phyloP scores from a whole-genome alignment of 23 red algal species.

The Chondrus crispus region DNA sequence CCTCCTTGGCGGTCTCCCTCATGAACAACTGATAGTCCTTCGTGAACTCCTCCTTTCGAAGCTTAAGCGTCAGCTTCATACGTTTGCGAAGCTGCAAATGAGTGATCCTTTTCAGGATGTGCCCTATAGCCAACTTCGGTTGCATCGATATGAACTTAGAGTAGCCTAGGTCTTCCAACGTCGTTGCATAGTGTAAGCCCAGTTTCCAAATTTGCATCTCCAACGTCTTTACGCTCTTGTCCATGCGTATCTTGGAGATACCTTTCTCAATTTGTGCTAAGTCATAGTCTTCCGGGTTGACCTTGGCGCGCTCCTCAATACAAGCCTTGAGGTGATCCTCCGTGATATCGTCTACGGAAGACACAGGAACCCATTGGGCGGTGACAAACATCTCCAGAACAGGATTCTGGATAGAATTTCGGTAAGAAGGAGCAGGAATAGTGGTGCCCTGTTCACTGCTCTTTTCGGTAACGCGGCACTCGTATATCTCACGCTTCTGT shows the following conservation, averaged over 20 bases:
- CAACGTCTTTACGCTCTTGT: not conserved
- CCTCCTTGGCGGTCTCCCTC: too few relatives aligned
- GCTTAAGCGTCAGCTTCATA: too few relatives aligned
- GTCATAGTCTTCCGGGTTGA: not conserved
- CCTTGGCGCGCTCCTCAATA: not conserved
- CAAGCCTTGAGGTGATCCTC: not conserved
- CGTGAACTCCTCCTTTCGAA: too few relatives aligned
- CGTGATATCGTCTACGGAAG: not conserved
- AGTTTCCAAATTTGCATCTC: not conserved
- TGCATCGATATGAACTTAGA: not conserved
- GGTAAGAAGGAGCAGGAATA: not conserved
- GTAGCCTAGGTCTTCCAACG: not conserved
- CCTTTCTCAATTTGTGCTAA: not conserved
- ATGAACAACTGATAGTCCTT: too few relatives aligned
- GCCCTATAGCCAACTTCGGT: not conserved
- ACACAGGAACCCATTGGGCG: not conserved
- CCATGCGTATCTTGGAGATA: not conserved
- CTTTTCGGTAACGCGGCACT: not conserved
- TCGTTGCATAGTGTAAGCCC: not conserved
- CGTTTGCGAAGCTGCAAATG: too few relatives aligned
- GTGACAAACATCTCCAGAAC: slow-evolving; percentile 9
- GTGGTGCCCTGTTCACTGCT: not conserved
- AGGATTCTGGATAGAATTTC: not conserved
- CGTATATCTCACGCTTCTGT: not conserved
- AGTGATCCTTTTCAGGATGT: too few relatives aligned